phyloP scores from a whole-genome alignment of 345 rosid genomes.

The Brassica juncea region DNA sequence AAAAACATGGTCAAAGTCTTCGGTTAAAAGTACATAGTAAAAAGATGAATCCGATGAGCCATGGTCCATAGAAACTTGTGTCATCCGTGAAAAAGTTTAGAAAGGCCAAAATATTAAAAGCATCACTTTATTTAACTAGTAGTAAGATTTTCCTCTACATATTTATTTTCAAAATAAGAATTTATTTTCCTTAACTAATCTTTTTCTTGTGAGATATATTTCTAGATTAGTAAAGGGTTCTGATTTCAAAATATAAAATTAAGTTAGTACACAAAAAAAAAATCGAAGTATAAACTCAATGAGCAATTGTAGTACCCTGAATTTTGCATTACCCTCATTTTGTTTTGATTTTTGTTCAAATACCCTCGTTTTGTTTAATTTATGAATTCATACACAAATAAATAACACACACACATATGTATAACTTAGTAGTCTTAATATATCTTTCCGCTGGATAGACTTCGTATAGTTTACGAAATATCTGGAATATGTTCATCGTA shows the following conservation, averaged over 20 bases:
- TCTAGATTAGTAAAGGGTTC: background rate
- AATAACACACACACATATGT: background rate
- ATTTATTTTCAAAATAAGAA: background rate
- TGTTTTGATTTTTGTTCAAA: no score
- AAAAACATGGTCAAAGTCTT: slow-evolving; percentile 31
- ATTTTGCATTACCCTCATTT: background rate
- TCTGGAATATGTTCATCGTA: background rate
- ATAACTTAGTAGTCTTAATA: background rate
- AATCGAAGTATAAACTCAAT: background rate
- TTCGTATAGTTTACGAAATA: slow-evolving; percentile 9
- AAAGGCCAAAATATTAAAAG: slow-evolving; percentile 3
- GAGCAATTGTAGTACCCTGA: background rate
- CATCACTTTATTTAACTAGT: background rate
- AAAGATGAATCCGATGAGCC: slow-evolving; percentile 31
- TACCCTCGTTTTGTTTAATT: background rate
- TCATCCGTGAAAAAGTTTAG: slow-evolving; percentile 27
- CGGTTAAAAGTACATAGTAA: slow-evolving; percentile 35
- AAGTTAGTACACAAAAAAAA: background rate
- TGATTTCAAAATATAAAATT: background rate
- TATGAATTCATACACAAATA: background rate
- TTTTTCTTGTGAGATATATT: background rate
- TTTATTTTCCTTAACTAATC: background rate
- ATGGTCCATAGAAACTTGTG: slow-evolving; percentile 31
- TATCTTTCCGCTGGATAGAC: background rate
- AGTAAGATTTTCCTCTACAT: background rate